Conservation (phyloP, 139 green algal genomes). For the Volvox africanus region DNA sequence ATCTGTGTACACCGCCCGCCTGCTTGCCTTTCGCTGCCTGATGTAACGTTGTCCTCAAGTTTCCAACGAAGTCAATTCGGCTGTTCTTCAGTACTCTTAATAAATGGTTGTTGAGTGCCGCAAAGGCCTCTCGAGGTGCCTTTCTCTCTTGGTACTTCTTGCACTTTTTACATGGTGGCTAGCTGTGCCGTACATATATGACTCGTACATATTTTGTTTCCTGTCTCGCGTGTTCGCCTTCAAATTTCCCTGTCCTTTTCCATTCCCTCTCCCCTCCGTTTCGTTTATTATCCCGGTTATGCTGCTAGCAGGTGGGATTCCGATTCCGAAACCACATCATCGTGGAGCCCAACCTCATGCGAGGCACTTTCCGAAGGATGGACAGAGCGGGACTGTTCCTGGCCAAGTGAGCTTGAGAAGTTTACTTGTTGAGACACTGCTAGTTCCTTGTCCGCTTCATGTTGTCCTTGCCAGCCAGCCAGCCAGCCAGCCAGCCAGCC, state of each 20-base stretch:
- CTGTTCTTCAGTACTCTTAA: too few species aligned
- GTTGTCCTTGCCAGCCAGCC: too few species aligned
- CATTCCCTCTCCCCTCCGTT: too few species aligned
- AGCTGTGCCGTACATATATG: background rate
- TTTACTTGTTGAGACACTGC: background rate
- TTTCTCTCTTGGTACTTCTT: background rate
- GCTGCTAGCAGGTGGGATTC: background rate
- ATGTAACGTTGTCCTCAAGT: too few species aligned
- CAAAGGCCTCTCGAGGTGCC: background rate
- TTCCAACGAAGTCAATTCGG: too few species aligned
- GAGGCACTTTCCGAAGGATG: background rate
- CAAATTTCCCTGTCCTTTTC: too few species aligned
- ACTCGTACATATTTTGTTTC: background rate
- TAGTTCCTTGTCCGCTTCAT: background rate
- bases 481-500: too few species aligned
- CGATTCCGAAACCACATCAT: constrained; percentile 1
- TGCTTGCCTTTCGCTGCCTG: too few species aligned
- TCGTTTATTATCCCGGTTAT: too few species aligned
- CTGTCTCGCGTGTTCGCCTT: background rate
- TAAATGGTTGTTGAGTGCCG: too few species aligned
- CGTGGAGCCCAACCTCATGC: background rate
- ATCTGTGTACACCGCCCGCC: too few species aligned
- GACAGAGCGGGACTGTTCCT: background rate
- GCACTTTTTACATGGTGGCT: background rate
- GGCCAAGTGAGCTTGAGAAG: background rate